A percentile compares a stretch with the other conserved stretches of the same genome.
Conservation (phyloP, 345 rosid species). For the Citrus glauca region DNA sequence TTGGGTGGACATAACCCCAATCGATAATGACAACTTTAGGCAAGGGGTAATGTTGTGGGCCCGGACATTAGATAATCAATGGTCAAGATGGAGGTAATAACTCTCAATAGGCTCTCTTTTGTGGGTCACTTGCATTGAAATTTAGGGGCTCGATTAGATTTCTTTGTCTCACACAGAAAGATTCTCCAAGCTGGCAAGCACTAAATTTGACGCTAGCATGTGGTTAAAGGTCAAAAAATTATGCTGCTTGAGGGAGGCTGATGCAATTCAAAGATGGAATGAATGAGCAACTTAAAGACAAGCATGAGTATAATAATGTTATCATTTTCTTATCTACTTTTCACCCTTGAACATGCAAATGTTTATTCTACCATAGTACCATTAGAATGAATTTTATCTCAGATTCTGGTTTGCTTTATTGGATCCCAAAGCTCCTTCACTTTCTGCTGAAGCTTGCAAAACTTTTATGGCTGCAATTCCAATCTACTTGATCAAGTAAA, state of each 20-base stretch:
- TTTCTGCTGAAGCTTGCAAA: not conserved
- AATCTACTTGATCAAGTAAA: not conserved
- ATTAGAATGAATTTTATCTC: not conserved
- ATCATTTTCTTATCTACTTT: not conserved
- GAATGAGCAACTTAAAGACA: not conserved
- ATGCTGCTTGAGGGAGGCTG: not conserved
- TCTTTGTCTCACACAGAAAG: constrained; percentile 17
- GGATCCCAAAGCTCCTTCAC: not conserved
- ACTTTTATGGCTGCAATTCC: not conserved
- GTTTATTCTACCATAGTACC: not conserved
- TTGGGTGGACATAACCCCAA: too few species aligned
- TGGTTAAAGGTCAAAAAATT: not conserved
- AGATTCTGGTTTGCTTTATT: not conserved
- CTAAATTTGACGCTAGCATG: not conserved
- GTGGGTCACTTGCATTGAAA: constrained; percentile 32
- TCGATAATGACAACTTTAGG: constrained; percentile 28
- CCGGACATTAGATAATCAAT: constrained; percentile 7
- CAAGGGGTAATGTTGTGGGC: constrained; percentile 6
- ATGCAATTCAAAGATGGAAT: not conserved
- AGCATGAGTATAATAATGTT: too few species aligned
- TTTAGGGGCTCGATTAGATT: constrained; percentile 14
- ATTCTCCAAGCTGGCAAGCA: constrained; percentile 40
- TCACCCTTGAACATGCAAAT: not conserved
- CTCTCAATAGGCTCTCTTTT: not conserved
- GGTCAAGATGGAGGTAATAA: not conserved